phyloP scores from a whole-genome alignment of 148 eudicot species.

The Tetragonia tetragonoides region DNA sequence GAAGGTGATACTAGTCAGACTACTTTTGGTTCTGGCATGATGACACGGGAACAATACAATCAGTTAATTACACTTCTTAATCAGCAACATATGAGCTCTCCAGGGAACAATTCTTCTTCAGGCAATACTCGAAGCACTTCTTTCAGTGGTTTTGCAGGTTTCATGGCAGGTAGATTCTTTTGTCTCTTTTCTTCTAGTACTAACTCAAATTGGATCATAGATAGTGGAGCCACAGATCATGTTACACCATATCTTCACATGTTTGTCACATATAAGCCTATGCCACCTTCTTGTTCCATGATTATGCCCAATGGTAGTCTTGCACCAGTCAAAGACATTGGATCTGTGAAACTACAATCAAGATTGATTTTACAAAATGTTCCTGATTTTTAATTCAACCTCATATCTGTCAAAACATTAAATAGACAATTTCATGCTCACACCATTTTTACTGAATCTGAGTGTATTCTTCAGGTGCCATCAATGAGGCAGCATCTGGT shows the following conservation, averaged over 20 bases:
- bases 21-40: no score
- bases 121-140: no score
- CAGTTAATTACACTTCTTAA: no score
- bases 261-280: neutral
- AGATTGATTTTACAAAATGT: neutral
- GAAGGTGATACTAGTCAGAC: no score
- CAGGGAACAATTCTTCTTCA: no score
- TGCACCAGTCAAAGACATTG: neutral
- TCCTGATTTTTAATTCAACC: neutral
- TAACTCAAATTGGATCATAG: neutral
- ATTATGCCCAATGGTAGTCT: neutral
- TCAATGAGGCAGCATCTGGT: neutral
- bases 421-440: neutral
- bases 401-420: neutral
- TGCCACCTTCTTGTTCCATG: neutral
- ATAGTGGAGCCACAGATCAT: neutral
- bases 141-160: no score
- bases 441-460: neutral
- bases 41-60: no score
- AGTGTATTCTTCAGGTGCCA: neutral
- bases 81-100: no score
- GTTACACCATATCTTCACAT: neutral
- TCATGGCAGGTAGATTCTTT: no score
- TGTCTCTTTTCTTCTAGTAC: no score
- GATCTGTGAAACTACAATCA: neutral